Base-by-base conservation (phyloP, 352 stramenopile species). In the Phytophthora sp. region DNA sequence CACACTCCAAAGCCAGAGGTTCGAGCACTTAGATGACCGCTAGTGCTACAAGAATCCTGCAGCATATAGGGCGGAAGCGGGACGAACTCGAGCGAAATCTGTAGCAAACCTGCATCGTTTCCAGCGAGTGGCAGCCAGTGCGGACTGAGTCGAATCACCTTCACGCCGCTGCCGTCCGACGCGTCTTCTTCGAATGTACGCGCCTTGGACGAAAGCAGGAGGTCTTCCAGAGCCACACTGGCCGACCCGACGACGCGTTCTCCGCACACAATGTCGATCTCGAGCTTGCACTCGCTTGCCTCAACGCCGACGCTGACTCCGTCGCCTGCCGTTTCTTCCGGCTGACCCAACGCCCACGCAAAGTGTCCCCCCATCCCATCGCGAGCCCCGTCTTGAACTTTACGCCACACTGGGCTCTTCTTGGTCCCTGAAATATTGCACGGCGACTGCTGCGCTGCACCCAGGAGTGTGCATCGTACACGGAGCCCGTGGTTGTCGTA, bases 261-360 rank as follows among this genome's bases (percentile, higher is more conserved):
- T 1, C 76, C 81, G 33, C 81, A 90, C 13, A 88, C 51, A 13
- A 90, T 58, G 29, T 90, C 79, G 16, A 90, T 74, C 26, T 79
- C 67, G 5, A 90, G 65, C 20, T 77, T 69, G 26, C 76, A 74
- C 23, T 84, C 78, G 7, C 50, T 69, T 29, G 51, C 44, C n/a
- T 77, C 59, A 0, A 68, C 55, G 6, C 30, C 65, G 15, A 44
- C 44, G 23, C 44, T 45, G 6, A 29, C 16, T 36, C 31, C 35
- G 7, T 66, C 47, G 0, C 36, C 57, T 9, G 20, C 20, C 15
- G 24, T 46, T 24, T 69, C 69, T 51, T 65, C 65, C 7, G 72
- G 71, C 44, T 84, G 55, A 2, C 67, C 67, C 24, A 73, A 35
- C 3, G 63, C 65, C 58, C 70, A 77, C 33, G 63, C 36, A 56